Conservation (phyloP, 768 basidiomycete genomes). For the Filobasidium wieringae region DNA sequence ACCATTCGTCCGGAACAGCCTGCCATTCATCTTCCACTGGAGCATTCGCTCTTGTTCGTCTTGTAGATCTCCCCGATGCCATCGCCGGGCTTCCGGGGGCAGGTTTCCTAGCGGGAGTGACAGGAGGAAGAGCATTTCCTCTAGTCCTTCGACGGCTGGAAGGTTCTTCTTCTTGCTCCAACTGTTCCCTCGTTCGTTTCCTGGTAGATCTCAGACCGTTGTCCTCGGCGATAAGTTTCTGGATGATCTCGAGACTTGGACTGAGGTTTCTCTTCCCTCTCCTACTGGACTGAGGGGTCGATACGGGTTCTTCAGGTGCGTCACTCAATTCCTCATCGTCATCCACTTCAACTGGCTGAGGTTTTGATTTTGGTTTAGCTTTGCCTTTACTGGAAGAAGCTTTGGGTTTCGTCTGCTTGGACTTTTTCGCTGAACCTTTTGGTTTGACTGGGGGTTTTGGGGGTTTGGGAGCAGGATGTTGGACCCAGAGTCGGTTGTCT, state of each 20-base stretch:
- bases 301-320: conserved; percentile 14
- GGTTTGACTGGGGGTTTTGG: conserved; percentile 23
- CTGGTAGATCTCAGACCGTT: neutral
- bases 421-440: conserved; percentile 13
- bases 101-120: neutral
- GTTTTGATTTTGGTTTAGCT: neutral
- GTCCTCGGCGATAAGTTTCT: neutral
- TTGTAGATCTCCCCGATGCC: neutral
- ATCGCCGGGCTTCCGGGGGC: neutral
- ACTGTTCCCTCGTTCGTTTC: neutral
- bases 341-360: neutral
- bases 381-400: conserved; percentile 17
- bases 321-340: conserved; percentile 1
- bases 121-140: neutral
- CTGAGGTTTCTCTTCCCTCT: conserved; percentile 2
- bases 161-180: neutral
- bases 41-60: neutral
- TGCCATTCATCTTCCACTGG: conserved; percentile 30
- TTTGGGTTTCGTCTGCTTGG: conserved; percentile 19
- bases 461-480: conserved; percentile 23
- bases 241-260: neutral
- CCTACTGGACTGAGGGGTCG: conserved; percentile 15
- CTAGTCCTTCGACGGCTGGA: neutral
- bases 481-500: conserved; percentile 39
- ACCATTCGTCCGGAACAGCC: conserved; percentile 31